Base-by-base conservation (phyloP, 2,329 filamentous ascomycete genomes). In the Knufia fluminis region DNA sequence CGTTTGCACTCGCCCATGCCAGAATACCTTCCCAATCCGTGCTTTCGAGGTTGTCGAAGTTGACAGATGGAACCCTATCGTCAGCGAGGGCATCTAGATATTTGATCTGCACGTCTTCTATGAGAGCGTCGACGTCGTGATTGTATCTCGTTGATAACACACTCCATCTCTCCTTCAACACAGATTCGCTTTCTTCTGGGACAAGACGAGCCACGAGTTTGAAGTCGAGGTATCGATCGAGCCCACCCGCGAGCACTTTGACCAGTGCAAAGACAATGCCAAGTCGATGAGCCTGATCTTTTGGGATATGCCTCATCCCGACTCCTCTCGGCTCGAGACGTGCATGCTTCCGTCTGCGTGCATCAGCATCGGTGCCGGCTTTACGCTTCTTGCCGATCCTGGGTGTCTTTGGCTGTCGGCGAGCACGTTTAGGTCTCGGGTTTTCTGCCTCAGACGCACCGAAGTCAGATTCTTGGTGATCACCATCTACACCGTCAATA, bases 11-110 rank as follows among this genome's bases (percentile, higher is more conserved):
- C 7, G 69, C 69, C 73, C 73, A 76, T 6, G 71, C 64, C 3
- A 73, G 65, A 10, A 75, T 60, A 22, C 61, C 60, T 36, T 62
- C 59, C 73, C 73, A 76, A 52, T 74, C 66, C 55, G 73, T 74
- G 8, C 52, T 55, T 43, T 65, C 60, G 26, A 74, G 57, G 44
- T 74, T 57, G 16, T 66, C 59, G 44, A 68, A 73, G 49, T 74
- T 62, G 39, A 75, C 67, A 2, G 54, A 54, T 7, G 72, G 71
- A 2, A 75, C 66, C 39, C 67, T 57, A 4, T 62, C 62, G 6
- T 63, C 63, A 28, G 64, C 64, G 48, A 75, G 73, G 2, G 71
- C 73, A 36, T 68, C 64, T 10, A 71, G 57, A 51, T 70, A 74
- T 32, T 62, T 64, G 38, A 68, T 64, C 48, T 73, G 71, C 52